phyloP scores from a whole-genome alignment of 2,329 filamentous ascomycete genomes.

The Pseudocercospora fuligena region DNA sequence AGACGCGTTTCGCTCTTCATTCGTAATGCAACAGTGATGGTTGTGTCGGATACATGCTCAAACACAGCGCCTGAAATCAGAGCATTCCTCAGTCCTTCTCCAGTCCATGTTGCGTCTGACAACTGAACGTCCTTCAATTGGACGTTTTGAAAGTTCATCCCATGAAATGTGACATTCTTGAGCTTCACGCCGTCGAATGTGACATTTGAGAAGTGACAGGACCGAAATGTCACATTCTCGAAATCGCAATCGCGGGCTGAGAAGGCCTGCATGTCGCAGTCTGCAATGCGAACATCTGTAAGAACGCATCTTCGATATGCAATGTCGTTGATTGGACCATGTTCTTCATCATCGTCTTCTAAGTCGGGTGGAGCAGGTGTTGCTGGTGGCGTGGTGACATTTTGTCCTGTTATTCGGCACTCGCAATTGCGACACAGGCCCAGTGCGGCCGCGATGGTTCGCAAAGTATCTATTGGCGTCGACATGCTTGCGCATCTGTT shows the following conservation, averaged over 20 bases:
- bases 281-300: constrained; percentile 15
- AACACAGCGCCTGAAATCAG: constrained; percentile 11
- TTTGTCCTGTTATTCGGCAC: constrained; percentile 6
- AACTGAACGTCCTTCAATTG: constrained; percentile 13
- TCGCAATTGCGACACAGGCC: constrained; percentile 14
- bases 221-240: constrained; percentile 14
- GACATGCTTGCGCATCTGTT: background rate
- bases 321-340: constrained; percentile 13
- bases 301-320: constrained; percentile 14
- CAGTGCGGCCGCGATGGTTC: constrained; percentile 4
- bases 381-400: background rate
- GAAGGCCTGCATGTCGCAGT: constrained; percentile 18
- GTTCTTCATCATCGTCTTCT: background rate
- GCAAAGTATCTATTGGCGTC: constrained; percentile 8
- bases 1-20: background rate
- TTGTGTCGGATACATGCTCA: background rate
- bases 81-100: constrained; percentile 13
- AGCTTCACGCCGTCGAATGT: constrained; percentile 17
- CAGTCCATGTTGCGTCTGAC: constrained; percentile 13
- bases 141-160: constrained; percentile 14
- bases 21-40: background rate
- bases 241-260: constrained; percentile 9
- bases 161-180: constrained; percentile 19
- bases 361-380: constrained; percentile 11
- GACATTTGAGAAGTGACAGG: constrained; percentile 17